Percentiles rank a stretch among this genome's conserved stretches.
Evolutionary conservation across 1,284 basidiomycete species (phyloP).

Genomic region (Abortiporus biennis): DNA sequence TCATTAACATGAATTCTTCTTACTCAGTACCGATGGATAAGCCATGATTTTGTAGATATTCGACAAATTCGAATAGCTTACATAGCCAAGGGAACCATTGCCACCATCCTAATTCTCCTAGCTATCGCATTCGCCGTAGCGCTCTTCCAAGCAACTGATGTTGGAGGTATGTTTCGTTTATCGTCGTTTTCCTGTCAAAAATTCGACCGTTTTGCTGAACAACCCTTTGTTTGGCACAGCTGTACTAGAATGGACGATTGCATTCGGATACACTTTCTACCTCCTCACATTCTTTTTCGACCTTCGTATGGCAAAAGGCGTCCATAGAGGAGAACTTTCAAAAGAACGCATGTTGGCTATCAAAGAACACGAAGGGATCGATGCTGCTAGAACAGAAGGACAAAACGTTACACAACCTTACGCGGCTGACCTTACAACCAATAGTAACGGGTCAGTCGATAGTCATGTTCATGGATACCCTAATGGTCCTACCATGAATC

Average conservation of each 20-base stretch:
- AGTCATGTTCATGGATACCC: too few species aligned
- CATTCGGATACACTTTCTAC: conserved; percentile 67
- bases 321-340: conserved; percentile 27
- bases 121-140: conserved; percentile 57
- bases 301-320: conserved; percentile 47
- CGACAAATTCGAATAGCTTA: conserved; percentile 51
- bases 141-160: conserved; percentile 38
- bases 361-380: conserved; percentile 12
- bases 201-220: neutral
- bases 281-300: conserved; percentile 65
- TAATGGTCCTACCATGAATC: too few species aligned
- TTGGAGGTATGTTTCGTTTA: conserved; percentile 39
- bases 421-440: neutral
- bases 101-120: conserved; percentile 46
- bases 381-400: conserved; percentile 10
- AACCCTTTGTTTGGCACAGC: conserved; percentile 26
- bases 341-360: conserved; percentile 12
- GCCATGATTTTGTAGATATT: conserved; percentile 43
- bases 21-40: conserved; percentile 56
- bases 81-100: conserved; percentile 54
- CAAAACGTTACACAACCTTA: conserved; percentile 2
- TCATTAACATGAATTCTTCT: neutral
- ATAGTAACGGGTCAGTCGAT: neutral
- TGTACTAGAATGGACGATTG: conserved; percentile 67
- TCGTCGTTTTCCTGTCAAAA: neutral